A percentile compares a stretch with the other conserved stretches of the same genome.
phyloP scores from a whole-genome alignment of 208 protist genomes.

The Crithidia thermophila region DNA sequence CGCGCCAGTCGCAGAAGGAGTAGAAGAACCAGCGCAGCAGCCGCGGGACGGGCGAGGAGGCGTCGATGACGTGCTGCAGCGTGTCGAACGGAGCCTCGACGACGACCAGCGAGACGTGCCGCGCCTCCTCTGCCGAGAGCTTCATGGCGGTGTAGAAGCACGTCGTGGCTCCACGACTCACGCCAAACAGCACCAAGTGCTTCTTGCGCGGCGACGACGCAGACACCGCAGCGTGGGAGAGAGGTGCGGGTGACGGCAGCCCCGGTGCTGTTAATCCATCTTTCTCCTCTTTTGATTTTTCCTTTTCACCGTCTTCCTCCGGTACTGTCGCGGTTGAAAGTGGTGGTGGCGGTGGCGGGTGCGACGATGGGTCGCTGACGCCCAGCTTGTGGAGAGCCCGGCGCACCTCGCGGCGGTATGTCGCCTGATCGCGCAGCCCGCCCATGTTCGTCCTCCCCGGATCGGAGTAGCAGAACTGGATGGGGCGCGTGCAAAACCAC shows the following conservation, averaged over 20 bases:
- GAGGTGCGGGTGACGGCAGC: too few species aligned
- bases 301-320: too few species aligned
- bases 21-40: conserved; percentile 73
- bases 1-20: conserved; percentile 74
- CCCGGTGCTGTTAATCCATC: too few species aligned
- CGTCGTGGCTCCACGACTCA: conserved; percentile 80
- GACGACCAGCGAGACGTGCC: conserved; percentile 80
- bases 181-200: conserved; percentile 85
- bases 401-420: conserved; percentile 71
- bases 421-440: conserved; percentile 64
- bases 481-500: conserved; percentile 53
- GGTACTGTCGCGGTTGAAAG: too few species aligned
- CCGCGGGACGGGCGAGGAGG: conserved; percentile 60
- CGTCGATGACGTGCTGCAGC: conserved; percentile 66
- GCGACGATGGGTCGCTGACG: neutral
- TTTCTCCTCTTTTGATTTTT: too few species aligned
- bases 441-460: conserved; percentile 63
- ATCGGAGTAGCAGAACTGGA: conserved; percentile 62
- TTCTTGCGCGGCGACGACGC: neutral
- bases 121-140: conserved; percentile 53
- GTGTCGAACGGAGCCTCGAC: conserved; percentile 88
- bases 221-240: too few species aligned
- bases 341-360: neutral
- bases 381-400: conserved; percentile 59
- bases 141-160: conserved; percentile 87